These are phyloP conservation scores for Ophiocordyceps camponoti-rufipedis DNA, from an alignment of 2,329 filamentous ascomycete genomes.

Conservation along the genomic window DNA sequence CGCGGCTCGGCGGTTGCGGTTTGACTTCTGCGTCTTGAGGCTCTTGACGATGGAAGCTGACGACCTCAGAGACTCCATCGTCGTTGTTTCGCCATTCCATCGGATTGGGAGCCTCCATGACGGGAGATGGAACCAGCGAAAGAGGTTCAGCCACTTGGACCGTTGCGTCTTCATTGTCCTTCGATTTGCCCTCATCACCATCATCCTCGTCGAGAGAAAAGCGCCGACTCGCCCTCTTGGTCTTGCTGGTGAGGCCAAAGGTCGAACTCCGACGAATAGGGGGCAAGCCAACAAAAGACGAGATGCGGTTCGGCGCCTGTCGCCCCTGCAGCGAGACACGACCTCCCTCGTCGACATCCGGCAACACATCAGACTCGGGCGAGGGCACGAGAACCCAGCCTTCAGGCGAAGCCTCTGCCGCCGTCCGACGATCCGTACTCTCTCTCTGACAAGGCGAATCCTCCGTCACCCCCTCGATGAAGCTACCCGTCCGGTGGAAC, in stretches of 20 bases:
- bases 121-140: neutral
- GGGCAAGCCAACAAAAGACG: slow-evolving; percentile 38
- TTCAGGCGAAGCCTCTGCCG: slow-evolving; percentile 5
- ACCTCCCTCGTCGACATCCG: slow-evolving; percentile 1
- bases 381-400: slow-evolving; percentile 15
- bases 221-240: slow-evolving; percentile 15
- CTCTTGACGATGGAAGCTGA: neutral
- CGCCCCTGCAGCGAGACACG: neutral
- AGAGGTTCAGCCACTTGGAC: neutral
- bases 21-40: neutral
- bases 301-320: slow-evolving; percentile 19
- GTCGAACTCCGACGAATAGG: slow-evolving; percentile 40
- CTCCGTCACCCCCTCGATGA: neutral
- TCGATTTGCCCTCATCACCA: neutral
- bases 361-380: slow-evolving; percentile 2
- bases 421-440: neutral
- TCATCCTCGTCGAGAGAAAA: slow-evolving; percentile 13
- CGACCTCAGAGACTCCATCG: neutral
- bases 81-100: neutral
- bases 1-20: neutral
- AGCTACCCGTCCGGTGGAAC: slow-evolving; percentile 1
- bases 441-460: neutral
- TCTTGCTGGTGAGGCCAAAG: slow-evolving; percentile 24
- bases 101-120: neutral
- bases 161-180: neutral